phyloP scores from a whole-genome alignment of 805 yeast species.

The Saturnispora silvae region DNA sequence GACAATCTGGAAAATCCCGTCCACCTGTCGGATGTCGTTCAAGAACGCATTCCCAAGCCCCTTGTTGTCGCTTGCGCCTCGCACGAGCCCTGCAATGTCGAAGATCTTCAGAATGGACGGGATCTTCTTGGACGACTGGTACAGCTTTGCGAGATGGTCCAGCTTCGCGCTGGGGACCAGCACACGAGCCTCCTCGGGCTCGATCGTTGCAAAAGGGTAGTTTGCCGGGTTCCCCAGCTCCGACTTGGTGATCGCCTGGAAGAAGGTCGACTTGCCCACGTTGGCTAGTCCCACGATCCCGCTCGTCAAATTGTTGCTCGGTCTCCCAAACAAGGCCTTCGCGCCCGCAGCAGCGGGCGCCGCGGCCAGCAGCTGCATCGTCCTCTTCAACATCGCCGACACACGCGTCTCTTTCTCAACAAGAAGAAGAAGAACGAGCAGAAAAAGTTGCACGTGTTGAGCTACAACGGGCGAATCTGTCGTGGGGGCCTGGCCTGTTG shows the following conservation, averaged over 20 bases:
- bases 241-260: slow-evolving; percentile 51
- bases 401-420: too few species aligned
- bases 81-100: slow-evolving; percentile 63
- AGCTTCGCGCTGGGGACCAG: slow-evolving; percentile 42
- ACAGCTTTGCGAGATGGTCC: slow-evolving; percentile 36
- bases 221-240: slow-evolving; percentile 58
- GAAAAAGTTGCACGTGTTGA: too few species aligned
- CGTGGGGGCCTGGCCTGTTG: too few species aligned
- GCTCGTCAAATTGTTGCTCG: slow-evolving; percentile 28
- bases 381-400: too few species aligned
- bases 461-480: too few species aligned
- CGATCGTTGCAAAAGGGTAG: slow-evolving; percentile 69
- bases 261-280: slow-evolving; percentile 51
- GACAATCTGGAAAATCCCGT: slow-evolving; percentile 61
- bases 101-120: slow-evolving; percentile 49
- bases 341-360: neutral
- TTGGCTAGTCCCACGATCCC: slow-evolving; percentile 57
- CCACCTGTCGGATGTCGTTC: slow-evolving; percentile 59
- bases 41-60: slow-evolving; percentile 69
- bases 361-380: too few species aligned
- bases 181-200: slow-evolving; percentile 56
- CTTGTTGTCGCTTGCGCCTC: slow-evolving; percentile 54
- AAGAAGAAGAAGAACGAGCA: too few species aligned
- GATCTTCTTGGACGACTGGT: slow-evolving; percentile 38
- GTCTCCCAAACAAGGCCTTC: slow-evolving; percentile 23